phyloP scores from a whole-genome alignment of 1,284 basidiomycete species.

The Boletus mariae region DNA sequence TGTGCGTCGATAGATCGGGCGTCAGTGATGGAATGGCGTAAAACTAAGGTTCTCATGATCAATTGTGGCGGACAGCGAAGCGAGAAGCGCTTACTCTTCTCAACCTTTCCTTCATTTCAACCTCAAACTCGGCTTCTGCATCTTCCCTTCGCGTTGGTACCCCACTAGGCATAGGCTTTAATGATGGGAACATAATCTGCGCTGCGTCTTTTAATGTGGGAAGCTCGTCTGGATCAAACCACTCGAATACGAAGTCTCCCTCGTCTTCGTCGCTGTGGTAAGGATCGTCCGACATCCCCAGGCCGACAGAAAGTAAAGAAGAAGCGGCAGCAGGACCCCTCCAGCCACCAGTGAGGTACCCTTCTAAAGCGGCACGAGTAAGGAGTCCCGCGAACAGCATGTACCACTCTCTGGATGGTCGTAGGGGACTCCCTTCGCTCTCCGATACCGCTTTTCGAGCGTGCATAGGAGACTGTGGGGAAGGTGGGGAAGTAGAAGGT shows the following conservation, averaged over 20 bases:
- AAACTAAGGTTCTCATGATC: constrained; percentile 46
- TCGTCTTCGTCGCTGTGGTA: constrained; percentile 26
- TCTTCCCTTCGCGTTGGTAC: constrained; percentile 30
- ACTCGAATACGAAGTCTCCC: constrained; percentile 45
- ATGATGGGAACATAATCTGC: constrained; percentile 63
- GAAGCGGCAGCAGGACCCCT: constrained; percentile 66
- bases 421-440: constrained; percentile 48
- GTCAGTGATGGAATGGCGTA: constrained; percentile 66
- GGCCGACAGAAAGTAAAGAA: constrained; percentile 68
- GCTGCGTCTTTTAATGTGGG: constrained; percentile 64
- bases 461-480: constrained; percentile 11
- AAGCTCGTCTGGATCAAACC: constrained; percentile 74
- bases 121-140: constrained; percentile 61
- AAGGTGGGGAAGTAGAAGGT: constrained; percentile 9
- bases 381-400: constrained; percentile 69
- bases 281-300: constrained; percentile 42
- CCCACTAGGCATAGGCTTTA: constrained; percentile 36
- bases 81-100: constrained; percentile 49
- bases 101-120: constrained; percentile 65
- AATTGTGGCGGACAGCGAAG: constrained; percentile 3
- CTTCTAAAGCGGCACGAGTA: constrained; percentile 76
- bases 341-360: constrained; percentile 79
- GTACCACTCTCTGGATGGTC: constrained; percentile 77
- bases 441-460: constrained; percentile 29
- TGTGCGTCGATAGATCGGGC: constrained; percentile 71